A percentile compares a stretch with the other conserved stretches of the same genome.
These are phyloP conservation scores for Trematosphaeria pertusa DNA, from an alignment of 2,329 filamentous ascomycete genomes.

Conservation along the genomic window DNA sequence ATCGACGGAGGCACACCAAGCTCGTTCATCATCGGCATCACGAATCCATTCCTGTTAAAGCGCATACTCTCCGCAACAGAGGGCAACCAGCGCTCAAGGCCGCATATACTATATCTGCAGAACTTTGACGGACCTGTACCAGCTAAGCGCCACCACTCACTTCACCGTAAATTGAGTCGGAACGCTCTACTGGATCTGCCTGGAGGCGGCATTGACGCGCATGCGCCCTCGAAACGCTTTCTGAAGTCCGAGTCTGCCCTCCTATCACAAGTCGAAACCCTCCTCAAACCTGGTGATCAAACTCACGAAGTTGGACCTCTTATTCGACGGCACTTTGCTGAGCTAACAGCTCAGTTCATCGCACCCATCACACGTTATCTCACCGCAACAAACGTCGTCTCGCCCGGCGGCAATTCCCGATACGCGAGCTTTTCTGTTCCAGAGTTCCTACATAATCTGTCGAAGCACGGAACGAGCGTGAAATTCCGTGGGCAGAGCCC, in stretches of 20 bases:
- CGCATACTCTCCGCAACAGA: slow-evolving; percentile 46
- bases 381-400: slow-evolving; percentile 43
- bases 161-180: slow-evolving; percentile 44
- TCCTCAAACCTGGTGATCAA: slow-evolving; percentile 40
- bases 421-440: slow-evolving; percentile 49
- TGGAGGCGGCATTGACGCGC: slow-evolving; percentile 48
- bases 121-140: slow-evolving; percentile 45
- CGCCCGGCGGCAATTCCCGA: slow-evolving; percentile 44
- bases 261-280: slow-evolving; percentile 42
- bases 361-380: slow-evolving; percentile 51
- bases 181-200: slow-evolving; percentile 48
- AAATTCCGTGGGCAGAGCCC: slow-evolving; percentile 48
- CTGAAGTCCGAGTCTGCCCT: slow-evolving; percentile 46
- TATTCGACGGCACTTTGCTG: slow-evolving; percentile 51
- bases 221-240: slow-evolving; percentile 45
- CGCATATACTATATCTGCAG: slow-evolving; percentile 49
- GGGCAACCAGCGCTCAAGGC: slow-evolving; percentile 38
- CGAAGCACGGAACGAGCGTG: slow-evolving; percentile 48
- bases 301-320: slow-evolving; percentile 45
- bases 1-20: slow-evolving; percentile 48
- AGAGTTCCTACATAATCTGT: slow-evolving; percentile 47
- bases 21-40: slow-evolving; percentile 50
- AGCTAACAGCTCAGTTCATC: slow-evolving; percentile 50
- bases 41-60: slow-evolving; percentile 52
- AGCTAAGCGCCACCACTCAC: slow-evolving; percentile 44